Evolutionary conservation across 768 basidiomycete genomes (phyloP), one percentile per base, ranked within the genome.

Genomic region (Fistulinella prunicolor): DNA sequence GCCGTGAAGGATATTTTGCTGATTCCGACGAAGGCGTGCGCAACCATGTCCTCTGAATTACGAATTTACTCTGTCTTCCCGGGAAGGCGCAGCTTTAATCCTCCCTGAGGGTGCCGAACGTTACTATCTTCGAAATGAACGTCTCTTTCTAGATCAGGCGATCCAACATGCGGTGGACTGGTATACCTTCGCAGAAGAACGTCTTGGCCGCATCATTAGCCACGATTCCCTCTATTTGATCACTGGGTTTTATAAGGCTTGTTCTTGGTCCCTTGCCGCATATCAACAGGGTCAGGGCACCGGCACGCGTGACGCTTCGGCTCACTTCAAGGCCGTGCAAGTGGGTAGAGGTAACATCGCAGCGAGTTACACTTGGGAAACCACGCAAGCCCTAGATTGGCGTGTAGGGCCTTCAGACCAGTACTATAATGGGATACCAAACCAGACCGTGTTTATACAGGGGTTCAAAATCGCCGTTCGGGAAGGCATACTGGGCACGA

Each of bases 181-280:
- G 68, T 70, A 67, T 42, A 42, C 41, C 3, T 63, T 61, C 35
- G 62, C 57, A 2, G 54, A 61, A 41, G 51, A 50, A n/a, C 38
- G 42, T 21, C 54, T 55, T 28, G 56, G 52, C 21, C 56, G 60
- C 40, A 55, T 5, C 51, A n/a, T n/a, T n/a, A n/a, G n/a, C n/a
- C n/a, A n/a, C n/a, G n/a, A n/a, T n/a, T n/a, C n/a, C n/a, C n/a
- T 64, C 5, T 63, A 65, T 35, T 38, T 64, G 17, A 59, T 67
- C 14, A 66, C 30, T 6, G 54, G 47, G 1, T 43, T 45, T 36
- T 45, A 44, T 26, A 56, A 45, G 24, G 37, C 44, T 19, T 40
- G 29, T 29, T 56, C 61, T 6, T 70, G 67, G 66, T 65, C 63
- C 19, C 55, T 64, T 24, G 66, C n/a, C 64, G 42, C 53, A 19